Conservation (phyloP, 768 basidiomycete genomes). For the Leucogyrophana mollusca region DNA sequence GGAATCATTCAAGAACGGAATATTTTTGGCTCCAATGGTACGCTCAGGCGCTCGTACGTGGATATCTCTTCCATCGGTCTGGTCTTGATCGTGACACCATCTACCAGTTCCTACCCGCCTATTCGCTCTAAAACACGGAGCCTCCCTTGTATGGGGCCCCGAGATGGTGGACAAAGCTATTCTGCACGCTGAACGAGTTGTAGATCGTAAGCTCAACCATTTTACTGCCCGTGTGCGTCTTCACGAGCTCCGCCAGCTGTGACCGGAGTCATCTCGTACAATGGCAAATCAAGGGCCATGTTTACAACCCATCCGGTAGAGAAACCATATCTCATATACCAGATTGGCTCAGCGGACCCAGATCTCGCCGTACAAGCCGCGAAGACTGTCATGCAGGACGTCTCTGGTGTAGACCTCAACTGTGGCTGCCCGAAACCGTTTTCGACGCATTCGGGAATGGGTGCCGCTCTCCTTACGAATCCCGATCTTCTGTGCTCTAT, state of each 20-base stretch:
- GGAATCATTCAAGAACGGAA: conserved; percentile 82
- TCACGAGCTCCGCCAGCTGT: conserved; percentile 46
- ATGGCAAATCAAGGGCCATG: conserved; percentile 80
- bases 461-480: conserved; percentile 89
- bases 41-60: conserved; percentile 83
- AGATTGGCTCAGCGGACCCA: conserved; percentile 90
- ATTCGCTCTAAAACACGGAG: conserved; percentile 88
- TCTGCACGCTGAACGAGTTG: conserved; percentile 74
- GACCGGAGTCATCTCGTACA: conserved; percentile 86
- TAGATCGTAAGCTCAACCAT: conserved; percentile 72
- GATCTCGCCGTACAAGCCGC: conserved; percentile 92
- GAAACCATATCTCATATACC: conserved; percentile 92
- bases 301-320: conserved; percentile 94
- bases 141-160: conserved; percentile 93
- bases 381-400: conserved; percentile 78
- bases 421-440: conserved; percentile 98
- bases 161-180: conserved; percentile 98
- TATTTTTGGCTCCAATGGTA: conserved; percentile 99
- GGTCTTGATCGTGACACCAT: conserved; percentile 2
- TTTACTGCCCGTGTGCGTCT: neutral
- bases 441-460: conserved; percentile 93
- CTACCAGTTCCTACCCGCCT: conserved; percentile 77
- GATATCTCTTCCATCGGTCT: neutral
- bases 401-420: conserved; percentile 94
- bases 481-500: conserved; percentile 92